Base-by-base conservation (phyloP, 305 asterid genomes). In the Stenogyne calaminthoides region DNA sequence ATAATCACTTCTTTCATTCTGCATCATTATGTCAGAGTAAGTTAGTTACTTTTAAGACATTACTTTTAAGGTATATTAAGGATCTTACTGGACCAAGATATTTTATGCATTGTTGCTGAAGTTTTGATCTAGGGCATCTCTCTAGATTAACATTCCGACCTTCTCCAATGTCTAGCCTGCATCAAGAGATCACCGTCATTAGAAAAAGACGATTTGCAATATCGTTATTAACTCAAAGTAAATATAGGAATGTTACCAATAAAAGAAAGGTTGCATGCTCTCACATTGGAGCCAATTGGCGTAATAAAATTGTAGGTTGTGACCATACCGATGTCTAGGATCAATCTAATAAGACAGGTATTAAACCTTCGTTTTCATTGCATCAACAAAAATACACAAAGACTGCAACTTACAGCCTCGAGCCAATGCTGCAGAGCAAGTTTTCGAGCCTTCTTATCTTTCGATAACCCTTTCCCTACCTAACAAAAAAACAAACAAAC, bases 381-480 rank as follows among this genome's bases (percentile, higher is more conserved):
- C 1, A 44, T 29, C n/a, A 64, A 42, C 18, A 56, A 34, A 8
- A n/a, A 22, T 18, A 11, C 12, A 63, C 62, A 20, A 56, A 15
- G 74, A 32, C 42, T 14, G 67, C 29, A 71, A 83, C 97, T 93
- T 73, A 93, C 97, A 60, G 97, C 97, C 82, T 91, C 97, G 9
- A 93, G 96, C 97, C 98, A 93, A 80, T 91, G 97, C 80, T 91
- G 97, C 84, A 93, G 66, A 64, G 96, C 98, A 44, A 93, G 98
- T 76, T 91, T 88, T 27, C 96, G 91, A n/a, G 98, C 97, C 75
- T 81, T 89, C 8, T 89, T 89, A 6, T 84, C 91, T 80, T 85
- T 91, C 0, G 96, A 91, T 84, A 89, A 69, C 42, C 97, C 97
- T 86, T 93, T 93, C 52, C 97, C 97, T 60, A 91, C 96, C 97